phyloP scores from a whole-genome alignment of 768 basidiomycete species.

The Roridomyces roridus region DNA sequence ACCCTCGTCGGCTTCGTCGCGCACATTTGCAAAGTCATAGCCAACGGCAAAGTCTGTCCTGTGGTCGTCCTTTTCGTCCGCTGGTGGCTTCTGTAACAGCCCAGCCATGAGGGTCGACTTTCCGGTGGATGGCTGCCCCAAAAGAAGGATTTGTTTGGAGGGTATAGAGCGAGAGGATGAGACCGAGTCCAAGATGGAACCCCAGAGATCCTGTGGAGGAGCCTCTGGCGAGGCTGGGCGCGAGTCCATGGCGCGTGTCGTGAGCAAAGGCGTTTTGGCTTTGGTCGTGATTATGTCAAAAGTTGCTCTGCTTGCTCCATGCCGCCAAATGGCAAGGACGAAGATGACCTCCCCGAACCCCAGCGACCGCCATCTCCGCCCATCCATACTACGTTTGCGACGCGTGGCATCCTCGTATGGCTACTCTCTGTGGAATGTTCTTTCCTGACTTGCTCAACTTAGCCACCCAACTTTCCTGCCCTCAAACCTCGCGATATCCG shows the following conservation, averaged over 20 bases:
- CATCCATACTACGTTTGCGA: conserved; percentile 71
- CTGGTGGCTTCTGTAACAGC: conserved; percentile 68
- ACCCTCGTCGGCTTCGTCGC: conserved; percentile 96
- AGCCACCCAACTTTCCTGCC: conserved; percentile 82
- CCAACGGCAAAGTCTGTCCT: conserved; percentile 84
- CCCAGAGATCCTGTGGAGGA: conserved; percentile 88
- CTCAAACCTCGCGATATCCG: conserved; percentile 81
- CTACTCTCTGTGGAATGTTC: conserved; percentile 15
- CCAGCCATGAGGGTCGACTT: conserved; percentile 79
- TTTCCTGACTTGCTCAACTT: conserved; percentile 2
- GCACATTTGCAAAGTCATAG: conserved; percentile 90
- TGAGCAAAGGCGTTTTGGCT: neutral
- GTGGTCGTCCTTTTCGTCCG: conserved; percentile 65
- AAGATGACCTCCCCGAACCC: conserved; percentile 62
- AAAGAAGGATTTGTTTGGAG: conserved; percentile 85
- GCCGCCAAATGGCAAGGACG: conserved; percentile 42
- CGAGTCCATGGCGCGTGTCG: conserved; percentile 36
- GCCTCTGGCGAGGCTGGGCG: conserved; percentile 75
- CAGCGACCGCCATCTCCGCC: conserved; percentile 76
- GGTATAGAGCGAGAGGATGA: conserved; percentile 82
- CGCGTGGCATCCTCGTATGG: conserved; percentile 78
- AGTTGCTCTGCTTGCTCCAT: too few species aligned
- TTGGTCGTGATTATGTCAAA: conserved; percentile 7
- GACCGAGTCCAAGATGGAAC: conserved; percentile 88
- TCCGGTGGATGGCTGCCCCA: conserved; percentile 81